Base-by-base conservation (phyloP, 2,329 filamentous ascomycete genomes). In the Dryadomyces quercivorus region DNA sequence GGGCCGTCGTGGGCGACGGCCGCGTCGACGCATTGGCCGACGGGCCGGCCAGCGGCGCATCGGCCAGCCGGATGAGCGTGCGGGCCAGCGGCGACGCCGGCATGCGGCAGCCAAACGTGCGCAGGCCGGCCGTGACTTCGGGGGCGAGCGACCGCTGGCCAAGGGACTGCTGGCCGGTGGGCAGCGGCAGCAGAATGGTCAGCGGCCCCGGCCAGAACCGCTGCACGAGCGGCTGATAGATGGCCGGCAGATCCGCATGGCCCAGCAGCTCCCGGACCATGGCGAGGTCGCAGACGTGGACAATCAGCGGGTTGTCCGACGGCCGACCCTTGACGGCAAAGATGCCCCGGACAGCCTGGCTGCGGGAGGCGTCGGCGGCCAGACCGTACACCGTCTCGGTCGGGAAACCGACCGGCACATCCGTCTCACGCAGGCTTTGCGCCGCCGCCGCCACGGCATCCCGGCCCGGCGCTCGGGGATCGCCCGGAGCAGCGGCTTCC, bases 311-410 rank as follows among this genome's bases (percentile, higher is more conserved):
- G 67, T 98, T 98, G 66, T 98, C 93, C 7, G 86, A 86, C 3
- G 93, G 93, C 54, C 93, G 75, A 55, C 89, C 86, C 71, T 98
- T 98, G 52, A 88, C 90, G 21, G 81, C 76, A 68, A 93, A 98
- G 61, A 98, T 98, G n/a, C 90, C 91, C 64, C 78, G 82, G 7
- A 97, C 92, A 2, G 92, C 86, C 22, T 73, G 75, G 63, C 84
- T 89, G 62, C 89, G 81, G 26, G 91, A 97, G 12, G 93, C 93
- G 71, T 97, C 93, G 15, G 93, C 93, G n/a, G 90, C 93, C 8
- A 98, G 77, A 0, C 93, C 93, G 66, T 98, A 98, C 0, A 98
- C 93, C 0, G 93, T 98, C 71, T 98, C 93, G 0, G 93, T 98
- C 0, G 93, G 93, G 66, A 98, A 98, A 1, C 88, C 93, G 50